Evolutionary conservation across 495 filamentous ascomycete species (phyloP).

Genomic region (Hypoxylon perforatum): DNA sequence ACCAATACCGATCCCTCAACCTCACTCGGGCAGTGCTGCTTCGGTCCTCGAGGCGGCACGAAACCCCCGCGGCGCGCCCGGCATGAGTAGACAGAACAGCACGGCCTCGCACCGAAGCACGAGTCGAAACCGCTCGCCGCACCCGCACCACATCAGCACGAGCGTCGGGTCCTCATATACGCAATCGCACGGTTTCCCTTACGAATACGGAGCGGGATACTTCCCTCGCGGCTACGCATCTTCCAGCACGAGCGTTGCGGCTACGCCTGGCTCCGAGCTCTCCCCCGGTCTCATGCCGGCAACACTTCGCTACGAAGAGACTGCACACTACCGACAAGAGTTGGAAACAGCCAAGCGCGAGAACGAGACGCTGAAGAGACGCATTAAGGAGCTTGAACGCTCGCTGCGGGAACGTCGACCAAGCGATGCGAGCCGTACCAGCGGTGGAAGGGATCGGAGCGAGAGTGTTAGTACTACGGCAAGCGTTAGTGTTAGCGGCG

Average conservation of each 20-base stretch:
- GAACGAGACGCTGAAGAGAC: conserved; percentile 79
- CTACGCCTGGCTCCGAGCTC: conserved; percentile 50
- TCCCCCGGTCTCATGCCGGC: conserved; percentile 61
- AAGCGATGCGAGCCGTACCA: conserved; percentile 52
- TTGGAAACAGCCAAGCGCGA: conserved; percentile 79
- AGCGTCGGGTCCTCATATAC: conserved; percentile 40
- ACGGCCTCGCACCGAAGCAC: conserved; percentile 53
- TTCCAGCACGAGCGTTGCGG: conserved; percentile 45
- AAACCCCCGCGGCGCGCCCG: conserved; percentile 45
- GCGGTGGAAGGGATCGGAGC: conserved; percentile 55
- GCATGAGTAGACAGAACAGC: conserved; percentile 59
- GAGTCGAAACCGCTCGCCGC: conserved; percentile 55
- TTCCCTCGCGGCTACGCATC: conserved; percentile 43
- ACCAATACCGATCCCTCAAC: conserved; percentile 39
- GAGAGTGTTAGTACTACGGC: conserved; percentile 45
- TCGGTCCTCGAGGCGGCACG: conserved; percentile 45
- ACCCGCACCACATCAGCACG: conserved; percentile 37
- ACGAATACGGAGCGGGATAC: conserved; percentile 48
- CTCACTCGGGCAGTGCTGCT: conserved; percentile 44
- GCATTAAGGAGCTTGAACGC: conserved; percentile 79
- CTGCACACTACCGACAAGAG: conserved; percentile 72
- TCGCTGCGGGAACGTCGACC: conserved; percentile 57
- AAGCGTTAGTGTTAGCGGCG: conserved; percentile 46
- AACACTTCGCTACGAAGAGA: conserved; percentile 77
- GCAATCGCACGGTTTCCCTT: conserved; percentile 32